Conservation (phyloP, 306 rosid species). For the Nissolia schottii region DNA sequence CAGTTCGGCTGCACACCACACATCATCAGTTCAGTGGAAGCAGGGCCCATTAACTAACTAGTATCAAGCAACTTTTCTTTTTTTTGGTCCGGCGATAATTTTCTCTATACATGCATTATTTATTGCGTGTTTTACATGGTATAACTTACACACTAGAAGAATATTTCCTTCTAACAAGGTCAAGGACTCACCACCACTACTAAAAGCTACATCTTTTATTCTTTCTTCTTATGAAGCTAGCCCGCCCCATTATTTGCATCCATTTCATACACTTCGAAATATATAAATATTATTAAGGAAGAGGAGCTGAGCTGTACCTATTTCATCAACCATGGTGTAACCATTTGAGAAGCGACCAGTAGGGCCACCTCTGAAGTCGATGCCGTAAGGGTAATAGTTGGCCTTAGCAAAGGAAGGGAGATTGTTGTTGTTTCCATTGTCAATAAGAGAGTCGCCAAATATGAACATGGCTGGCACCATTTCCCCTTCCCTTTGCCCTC, state of each 20-base stretch:
- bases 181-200: not conserved
- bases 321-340: constrained; percentile 81
- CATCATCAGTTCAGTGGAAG: not conserved
- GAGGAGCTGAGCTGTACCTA: constrained; percentile 29
- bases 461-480: constrained; percentile 90
- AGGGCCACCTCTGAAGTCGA: constrained; percentile 83
- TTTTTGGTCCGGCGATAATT: too few relatives aligned
- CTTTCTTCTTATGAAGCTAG: not conserved
- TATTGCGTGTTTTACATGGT: too few relatives aligned
- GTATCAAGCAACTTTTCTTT: too few relatives aligned
- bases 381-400: constrained; percentile 87
- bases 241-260: not conserved
- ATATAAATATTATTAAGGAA: too few relatives aligned
- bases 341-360: constrained; percentile 94
- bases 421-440: constrained; percentile 90
- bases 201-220: not conserved
- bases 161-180: not conserved
- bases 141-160: not conserved
- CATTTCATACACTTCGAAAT: not conserved
- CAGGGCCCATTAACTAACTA: not conserved
- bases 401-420: constrained; percentile 88
- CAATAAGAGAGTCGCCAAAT: constrained; percentile 90
- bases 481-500: constrained; percentile 35
- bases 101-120: too few relatives aligned
- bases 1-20: constrained; percentile 56